Evolutionary conservation across 1,284 basidiomycete genomes (phyloP).

Genomic region (Ganoderma meredithae): DNA sequence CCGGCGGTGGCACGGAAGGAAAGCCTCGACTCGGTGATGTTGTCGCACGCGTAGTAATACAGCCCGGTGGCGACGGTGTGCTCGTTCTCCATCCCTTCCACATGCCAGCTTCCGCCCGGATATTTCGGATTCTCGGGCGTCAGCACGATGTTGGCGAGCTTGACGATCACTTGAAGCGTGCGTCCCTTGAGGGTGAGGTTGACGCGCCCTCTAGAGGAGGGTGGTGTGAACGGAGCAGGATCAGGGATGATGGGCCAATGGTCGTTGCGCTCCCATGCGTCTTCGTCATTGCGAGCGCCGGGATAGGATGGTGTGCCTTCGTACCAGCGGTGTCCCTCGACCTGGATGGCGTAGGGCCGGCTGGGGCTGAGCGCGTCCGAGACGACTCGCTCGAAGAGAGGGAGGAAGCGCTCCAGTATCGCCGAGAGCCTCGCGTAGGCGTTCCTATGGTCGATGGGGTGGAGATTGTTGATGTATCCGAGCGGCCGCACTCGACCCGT

Average conservation of each 20-base stretch:
- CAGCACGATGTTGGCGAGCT: background rate
- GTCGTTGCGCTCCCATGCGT: slow-evolving; percentile 8
- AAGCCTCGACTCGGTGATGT: slow-evolving; percentile 32
- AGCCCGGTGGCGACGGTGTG: slow-evolving; percentile 48
- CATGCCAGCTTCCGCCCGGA: slow-evolving; percentile 40
- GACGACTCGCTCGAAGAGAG: slow-evolving; percentile 20
- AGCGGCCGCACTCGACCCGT: slow-evolving; percentile 8
- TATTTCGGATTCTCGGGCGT: slow-evolving; percentile 3
- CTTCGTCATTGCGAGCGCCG: background rate
- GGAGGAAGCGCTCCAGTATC: slow-evolving; percentile 16
- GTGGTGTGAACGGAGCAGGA: slow-evolving; percentile 15
- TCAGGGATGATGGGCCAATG: slow-evolving; percentile 15
- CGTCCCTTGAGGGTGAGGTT: background rate
- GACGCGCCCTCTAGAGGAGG: background rate
- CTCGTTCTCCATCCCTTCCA: slow-evolving; percentile 49
- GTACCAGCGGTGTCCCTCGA: slow-evolving; percentile 11
- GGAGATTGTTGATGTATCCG: slow-evolving; percentile 25
- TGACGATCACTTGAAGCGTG: background rate
- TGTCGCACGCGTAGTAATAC: slow-evolving; percentile 12
- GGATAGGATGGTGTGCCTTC: background rate
- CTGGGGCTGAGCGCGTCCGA: slow-evolving; percentile 6
- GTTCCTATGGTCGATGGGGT: slow-evolving; percentile 5
- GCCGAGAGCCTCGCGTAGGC: slow-evolving; percentile 13
- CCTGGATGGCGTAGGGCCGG: background rate
- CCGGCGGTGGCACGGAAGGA: slow-evolving; percentile 20